Evolutionary conservation across 176 grass and related monocot species (phyloP).

Genomic region (Eleusine coracana): DNA sequence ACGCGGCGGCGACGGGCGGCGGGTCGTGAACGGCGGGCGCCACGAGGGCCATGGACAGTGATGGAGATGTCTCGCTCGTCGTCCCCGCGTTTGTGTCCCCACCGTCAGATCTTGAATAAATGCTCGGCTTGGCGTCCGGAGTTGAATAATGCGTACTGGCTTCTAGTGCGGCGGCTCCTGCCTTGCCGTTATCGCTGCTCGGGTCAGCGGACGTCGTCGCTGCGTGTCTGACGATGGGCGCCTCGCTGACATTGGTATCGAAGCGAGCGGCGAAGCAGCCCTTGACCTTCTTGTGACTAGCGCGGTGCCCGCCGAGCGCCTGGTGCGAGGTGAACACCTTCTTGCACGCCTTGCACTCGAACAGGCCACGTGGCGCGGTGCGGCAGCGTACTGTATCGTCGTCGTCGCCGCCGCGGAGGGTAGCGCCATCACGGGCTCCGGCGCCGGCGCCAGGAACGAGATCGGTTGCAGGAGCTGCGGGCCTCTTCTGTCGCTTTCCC

Average conservation of each 20-base stretch:
- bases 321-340: constrained; percentile 95
- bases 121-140: background rate
- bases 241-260: constrained; percentile 18
- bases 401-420: background rate
- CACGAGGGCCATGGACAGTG: constrained; percentile 43
- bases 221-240: constrained; percentile 3
- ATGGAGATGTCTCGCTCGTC: constrained; percentile 10
- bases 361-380: constrained; percentile 45
- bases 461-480: constrained; percentile 28
- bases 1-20: background rate
- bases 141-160: background rate
- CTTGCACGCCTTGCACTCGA: constrained; percentile 91
- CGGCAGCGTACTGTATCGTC: constrained; percentile 13
- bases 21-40: constrained; percentile 28
- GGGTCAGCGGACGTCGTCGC: background rate
- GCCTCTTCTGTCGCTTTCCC: constrained; percentile 29
- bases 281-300: constrained; percentile 95
- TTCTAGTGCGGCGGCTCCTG: background rate
- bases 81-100: background rate
- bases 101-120: background rate
- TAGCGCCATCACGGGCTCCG: background rate
- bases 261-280: constrained; percentile 63
- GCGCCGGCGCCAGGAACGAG: constrained; percentile 28
- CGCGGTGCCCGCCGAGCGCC: constrained; percentile 81
- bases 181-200: constrained; percentile 4